Conservation (phyloP, 1,284 basidiomycete genomes). For the Ganoderma resinaceum region DNA sequence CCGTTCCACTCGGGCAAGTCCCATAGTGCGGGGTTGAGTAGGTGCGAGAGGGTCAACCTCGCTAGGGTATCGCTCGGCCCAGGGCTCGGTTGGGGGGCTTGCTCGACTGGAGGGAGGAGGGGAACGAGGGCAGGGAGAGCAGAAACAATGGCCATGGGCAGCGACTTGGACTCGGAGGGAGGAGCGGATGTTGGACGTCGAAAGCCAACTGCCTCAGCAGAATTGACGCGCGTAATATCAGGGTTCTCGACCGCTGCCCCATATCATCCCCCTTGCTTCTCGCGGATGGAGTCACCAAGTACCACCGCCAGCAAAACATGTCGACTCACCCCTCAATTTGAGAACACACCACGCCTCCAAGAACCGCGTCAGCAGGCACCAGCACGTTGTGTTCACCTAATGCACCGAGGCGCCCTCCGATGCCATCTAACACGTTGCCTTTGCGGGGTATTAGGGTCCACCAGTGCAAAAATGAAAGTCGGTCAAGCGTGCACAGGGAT, state of each 20-base stretch:
- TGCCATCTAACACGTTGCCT: conserved; percentile 15
- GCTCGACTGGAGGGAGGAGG: background rate
- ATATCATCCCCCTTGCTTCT: conserved; percentile 22
- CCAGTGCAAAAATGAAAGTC: background rate
- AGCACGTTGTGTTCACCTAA: conserved; percentile 14
- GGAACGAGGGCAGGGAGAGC: conserved; percentile 5
- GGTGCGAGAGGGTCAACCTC: conserved; percentile 32
- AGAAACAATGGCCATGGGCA: conserved; percentile 21
- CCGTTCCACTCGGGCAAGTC: conserved; percentile 38
- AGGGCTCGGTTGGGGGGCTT: background rate
- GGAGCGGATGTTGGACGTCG: background rate
- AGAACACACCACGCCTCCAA: conserved; percentile 12
- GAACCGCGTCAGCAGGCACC: conserved; percentile 13
- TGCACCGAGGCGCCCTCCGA: background rate
- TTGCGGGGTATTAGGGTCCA: conserved; percentile 19
- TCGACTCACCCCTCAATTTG: conserved; percentile 7
- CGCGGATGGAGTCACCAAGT: conserved; percentile 15
- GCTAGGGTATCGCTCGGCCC: conserved; percentile 9
- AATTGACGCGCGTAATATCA: conserved; percentile 19
- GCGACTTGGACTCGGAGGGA: conserved; percentile 8
- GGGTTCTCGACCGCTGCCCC: conserved; percentile 20
- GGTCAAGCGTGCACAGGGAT: conserved; percentile 1
- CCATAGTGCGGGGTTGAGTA: conserved; percentile 38
- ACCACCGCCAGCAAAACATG: background rate
- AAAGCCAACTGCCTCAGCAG: conserved; percentile 4